Conservation (phyloP, 2,329 filamentous ascomycete species). For the Grosmannia huntii region DNA sequence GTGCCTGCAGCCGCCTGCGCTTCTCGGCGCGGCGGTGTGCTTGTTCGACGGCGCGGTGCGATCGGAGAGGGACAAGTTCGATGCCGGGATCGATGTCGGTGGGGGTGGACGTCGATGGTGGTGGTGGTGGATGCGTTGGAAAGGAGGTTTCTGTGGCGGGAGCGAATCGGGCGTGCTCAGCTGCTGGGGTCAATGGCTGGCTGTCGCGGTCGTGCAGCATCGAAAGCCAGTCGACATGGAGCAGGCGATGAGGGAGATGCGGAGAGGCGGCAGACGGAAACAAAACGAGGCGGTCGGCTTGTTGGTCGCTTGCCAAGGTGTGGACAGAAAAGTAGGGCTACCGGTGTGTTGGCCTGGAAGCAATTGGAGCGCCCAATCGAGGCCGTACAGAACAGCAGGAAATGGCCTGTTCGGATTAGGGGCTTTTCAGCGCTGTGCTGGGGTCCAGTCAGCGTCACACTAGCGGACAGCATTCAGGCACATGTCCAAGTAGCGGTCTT, state of each 20-base stretch:
- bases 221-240: background rate
- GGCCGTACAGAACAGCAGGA: no score
- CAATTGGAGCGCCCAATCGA: no score
- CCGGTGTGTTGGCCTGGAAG: no score
- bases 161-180: background rate
- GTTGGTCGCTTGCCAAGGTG: background rate
- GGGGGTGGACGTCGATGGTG: background rate
- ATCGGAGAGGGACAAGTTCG: background rate
- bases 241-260: background rate
- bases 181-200: background rate
- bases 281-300: background rate
- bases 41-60: background rate
- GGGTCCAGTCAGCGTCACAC: no score
- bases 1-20: conserved; percentile 55
- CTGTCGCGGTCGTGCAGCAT: conserved; percentile 1
- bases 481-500: no score
- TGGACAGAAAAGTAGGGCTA: background rate
- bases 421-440: no score
- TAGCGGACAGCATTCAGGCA: no score
- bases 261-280: background rate
- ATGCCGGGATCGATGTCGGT: background rate
- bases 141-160: background rate
- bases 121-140: background rate
- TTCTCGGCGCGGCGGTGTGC: conserved; percentile 31
- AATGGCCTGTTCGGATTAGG: no score